Evolutionary conservation across 2,329 filamentous ascomycete species (phyloP), one percentile per base, ranked within the genome.

Genomic region (Capronia epimyces): DNA sequence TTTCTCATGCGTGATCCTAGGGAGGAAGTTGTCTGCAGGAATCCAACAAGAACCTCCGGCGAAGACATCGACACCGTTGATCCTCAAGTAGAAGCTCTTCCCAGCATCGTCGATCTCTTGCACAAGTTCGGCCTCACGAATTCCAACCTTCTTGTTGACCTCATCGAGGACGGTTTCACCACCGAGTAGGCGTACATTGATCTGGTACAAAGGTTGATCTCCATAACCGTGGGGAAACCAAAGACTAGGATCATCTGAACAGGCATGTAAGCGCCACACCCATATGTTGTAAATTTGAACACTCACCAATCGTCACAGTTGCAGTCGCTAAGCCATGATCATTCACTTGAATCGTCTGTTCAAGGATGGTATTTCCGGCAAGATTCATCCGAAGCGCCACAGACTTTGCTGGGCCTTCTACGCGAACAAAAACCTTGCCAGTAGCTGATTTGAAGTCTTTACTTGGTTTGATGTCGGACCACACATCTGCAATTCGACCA

Each of bases 21-120:
- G 75, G 1, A 80, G 75, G 53, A 84, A 76, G 46, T 71, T 81
- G 60, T 84, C 80, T 0, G 77, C 78, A 2, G 82, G 81, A 47
- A 85, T 84, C 81, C 81, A 85, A 64, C 81, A 78, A 12, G 79
- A 81, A 3, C 81, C 82, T 29, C 80, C 79, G 47, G 78, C 81
- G 63, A 98, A 83, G 5, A 83, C 75, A 66, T 84, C 75, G 46
- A 82, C 68, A 2, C 79, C 80, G 57, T 87, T 86, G 57, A 86
- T 74, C 32, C 80, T 75, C 62, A 84, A 83, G 59, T 76, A 77
- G 63, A 85, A 84, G 2, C 76, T 77, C 60, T 83, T 82, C 46
- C 83, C 81, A 60, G 73, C 69, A 24, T 72, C 76, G 62, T 71
- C 71, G 49, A 67, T 57, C 39, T 69, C 58, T 55, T 71, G 70